Evolutionary conservation across 2,329 filamentous ascomycete species (phyloP), one percentile per base, ranked within the genome.

Genomic region (Cytospora chrysosperma): DNA sequence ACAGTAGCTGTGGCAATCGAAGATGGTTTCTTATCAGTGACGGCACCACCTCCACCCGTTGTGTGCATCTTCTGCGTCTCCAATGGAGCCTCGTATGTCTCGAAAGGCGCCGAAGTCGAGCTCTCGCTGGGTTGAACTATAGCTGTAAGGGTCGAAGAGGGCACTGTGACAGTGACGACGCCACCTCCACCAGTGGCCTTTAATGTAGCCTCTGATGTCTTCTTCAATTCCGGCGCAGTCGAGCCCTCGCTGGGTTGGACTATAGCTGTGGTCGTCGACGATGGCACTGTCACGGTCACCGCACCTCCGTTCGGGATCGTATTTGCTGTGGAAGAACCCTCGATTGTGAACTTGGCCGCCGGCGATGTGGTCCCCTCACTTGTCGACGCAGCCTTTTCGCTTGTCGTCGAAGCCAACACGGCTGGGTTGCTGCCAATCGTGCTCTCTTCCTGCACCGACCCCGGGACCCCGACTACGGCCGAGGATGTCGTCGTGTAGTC

Each of bases 401-500:
- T 60, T 10, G 62, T 56, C 27, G 56, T n/a, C 40, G 59, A 53
- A 26, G 34, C 47, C 24, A 30, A 27, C 21, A 37, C 15, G 6
- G 32, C 12, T 9, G 55, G 34, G 21, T 19, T 50, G 27, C 30
- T 37, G 43, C 8, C 21, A 52, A 19, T 21, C n/a, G 56, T 32
- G 13, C n/a, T 60, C 30, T 26, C 59, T 26, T 30, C 30, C 13
- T 61, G 59, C 19, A 56, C 24, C 6, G 62, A 47, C 19, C 79
- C 81, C 3, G 87, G 72, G 9, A 84, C 73, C 4, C 69, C 71
- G 50, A 74, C 69, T 0, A 82, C 84, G 74, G 59, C 75, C 70
- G 12, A 84, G 81, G n/a, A 24, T 47, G 43, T 5, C 8, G 10
- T 15, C n/a, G n/a, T 24, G n/a, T 47, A n/a, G 21, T 47, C 7